A percentile compares a stretch with the other conserved stretches of the same genome.
These are phyloP conservation scores for Macrophomina pseudophaseolina DNA, from an alignment of 2,329 filamentous ascomycete species.

Conservation along the genomic window DNA sequence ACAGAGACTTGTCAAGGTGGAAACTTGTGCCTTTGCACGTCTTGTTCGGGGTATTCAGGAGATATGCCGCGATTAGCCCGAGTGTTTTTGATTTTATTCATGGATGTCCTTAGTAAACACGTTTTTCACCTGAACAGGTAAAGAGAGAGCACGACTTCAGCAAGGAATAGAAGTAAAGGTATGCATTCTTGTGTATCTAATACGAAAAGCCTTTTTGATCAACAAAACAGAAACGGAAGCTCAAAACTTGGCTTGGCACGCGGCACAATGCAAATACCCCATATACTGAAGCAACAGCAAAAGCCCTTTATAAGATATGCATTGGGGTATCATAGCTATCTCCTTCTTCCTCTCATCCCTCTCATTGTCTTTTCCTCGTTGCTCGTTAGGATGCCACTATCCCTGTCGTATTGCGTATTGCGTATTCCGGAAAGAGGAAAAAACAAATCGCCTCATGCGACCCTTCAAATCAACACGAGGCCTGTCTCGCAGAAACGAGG, in stretches of 20 bases:
- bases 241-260: too few species aligned
- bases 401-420: too few species aligned
- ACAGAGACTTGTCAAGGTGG: slow-evolving; percentile 7
- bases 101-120: background rate
- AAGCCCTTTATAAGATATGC: background rate
- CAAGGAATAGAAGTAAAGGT: background rate
- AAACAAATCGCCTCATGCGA: too few species aligned
- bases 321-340: too few species aligned
- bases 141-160: background rate
- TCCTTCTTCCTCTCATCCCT: too few species aligned
- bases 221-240: background rate
- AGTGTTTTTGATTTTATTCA: background rate
- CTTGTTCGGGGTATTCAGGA: background rate
- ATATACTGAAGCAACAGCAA: too few species aligned
- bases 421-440: too few species aligned
- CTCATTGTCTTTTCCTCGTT: too few species aligned
- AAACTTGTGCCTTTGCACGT: background rate
- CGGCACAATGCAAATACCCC: too few species aligned
- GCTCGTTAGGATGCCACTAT: too few species aligned
- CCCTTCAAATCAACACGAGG: too few species aligned
- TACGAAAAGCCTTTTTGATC: background rate
- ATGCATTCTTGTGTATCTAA: slow-evolving; percentile 9
- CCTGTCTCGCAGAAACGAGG: too few species aligned
- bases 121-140: background rate
- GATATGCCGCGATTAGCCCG: background rate